Percentiles rank a stretch among this genome's conserved stretches.
These are phyloP conservation scores for Microdochium trichocladiopsis DNA, from an alignment of 2,329 filamentous ascomycete species.

Conservation along the genomic window DNA sequence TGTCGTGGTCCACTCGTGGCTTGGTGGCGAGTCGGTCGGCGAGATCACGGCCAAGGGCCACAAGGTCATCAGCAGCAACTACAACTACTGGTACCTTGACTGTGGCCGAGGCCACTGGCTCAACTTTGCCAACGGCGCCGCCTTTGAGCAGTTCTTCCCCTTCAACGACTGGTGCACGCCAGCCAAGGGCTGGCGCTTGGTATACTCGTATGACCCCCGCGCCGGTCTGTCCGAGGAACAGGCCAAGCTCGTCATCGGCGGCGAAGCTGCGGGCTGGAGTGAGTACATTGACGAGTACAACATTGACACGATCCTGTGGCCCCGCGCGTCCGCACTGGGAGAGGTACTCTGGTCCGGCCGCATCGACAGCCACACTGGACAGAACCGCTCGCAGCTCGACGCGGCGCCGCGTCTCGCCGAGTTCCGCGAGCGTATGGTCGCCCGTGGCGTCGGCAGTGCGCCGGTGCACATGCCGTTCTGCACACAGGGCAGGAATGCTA, in stretches of 20 bases:
- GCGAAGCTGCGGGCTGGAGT: slow-evolving; percentile 75
- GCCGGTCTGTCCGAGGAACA: slow-evolving; percentile 52
- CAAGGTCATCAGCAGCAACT: slow-evolving; percentile 68
- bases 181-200: slow-evolving; percentile 71
- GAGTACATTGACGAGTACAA: slow-evolving; percentile 74
- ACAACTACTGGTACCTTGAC: slow-evolving; percentile 78
- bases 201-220: slow-evolving; percentile 75
- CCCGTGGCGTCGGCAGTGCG: slow-evolving; percentile 53
- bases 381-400: slow-evolving; percentile 64
- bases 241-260: slow-evolving; percentile 67
- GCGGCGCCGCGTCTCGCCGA: slow-evolving; percentile 65
- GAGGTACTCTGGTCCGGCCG: slow-evolving; percentile 77
- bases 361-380: slow-evolving; percentile 50
- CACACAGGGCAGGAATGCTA: slow-evolving; percentile 48
- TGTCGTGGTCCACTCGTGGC: slow-evolving; percentile 75
- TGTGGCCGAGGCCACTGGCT: slow-evolving; percentile 78
- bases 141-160: slow-evolving; percentile 51
- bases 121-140: slow-evolving; percentile 54
- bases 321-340: slow-evolving; percentile 63
- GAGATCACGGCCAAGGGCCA: slow-evolving; percentile 55
- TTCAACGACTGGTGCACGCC: slow-evolving; percentile 79
- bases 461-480: slow-evolving; percentile 70
- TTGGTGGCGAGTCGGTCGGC: slow-evolving; percentile 54
- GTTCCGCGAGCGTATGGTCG: slow-evolving; percentile 69
- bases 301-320: slow-evolving; percentile 73